Evolutionary conservation across 495 filamentous ascomycete species (phyloP).

Genomic region (Penicillium dipodomyicola): DNA sequence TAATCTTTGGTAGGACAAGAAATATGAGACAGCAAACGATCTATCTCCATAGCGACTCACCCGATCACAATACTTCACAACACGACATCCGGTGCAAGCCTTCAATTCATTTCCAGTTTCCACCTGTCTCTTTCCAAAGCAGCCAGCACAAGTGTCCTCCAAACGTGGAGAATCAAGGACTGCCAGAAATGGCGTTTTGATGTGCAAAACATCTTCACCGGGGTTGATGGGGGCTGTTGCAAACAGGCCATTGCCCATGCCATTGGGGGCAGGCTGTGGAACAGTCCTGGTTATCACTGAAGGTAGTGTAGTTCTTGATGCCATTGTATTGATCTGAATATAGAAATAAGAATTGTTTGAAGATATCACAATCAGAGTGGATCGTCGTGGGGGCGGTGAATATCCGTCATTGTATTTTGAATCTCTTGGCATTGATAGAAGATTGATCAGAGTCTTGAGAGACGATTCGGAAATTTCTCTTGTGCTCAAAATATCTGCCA

Average conservation of each 20-base stretch:
- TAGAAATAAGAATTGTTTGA: neutral
- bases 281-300: conserved; percentile 31
- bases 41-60: conserved; percentile 35
- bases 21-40: conserved; percentile 3
- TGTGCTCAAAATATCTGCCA: neutral
- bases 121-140: conserved; percentile 37
- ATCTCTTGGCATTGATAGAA: conserved; percentile 3
- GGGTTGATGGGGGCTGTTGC: conserved; percentile 34
- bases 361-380: neutral
- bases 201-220: conserved; percentile 40
- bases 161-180: conserved; percentile 44
- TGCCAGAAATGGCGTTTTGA: conserved; percentile 41
- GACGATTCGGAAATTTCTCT: neutral
- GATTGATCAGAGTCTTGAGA: neutral
- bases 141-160: conserved; percentile 45
- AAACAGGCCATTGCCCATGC: conserved; percentile 45
- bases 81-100: conserved; percentile 60
- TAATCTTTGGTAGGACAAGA: conserved; percentile 5
- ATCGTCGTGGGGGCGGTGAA: conserved; percentile 1
- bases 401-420: conserved; percentile 9
- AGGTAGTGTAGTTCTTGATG: conserved; percentile 18
- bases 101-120: conserved; percentile 38
- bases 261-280: conserved; percentile 27
- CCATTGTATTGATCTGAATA: conserved; percentile 18
- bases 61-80: conserved; percentile 65